phyloP scores from a whole-genome alignment of 2,329 filamentous ascomycete genomes.

The Triangularia setosa region DNA sequence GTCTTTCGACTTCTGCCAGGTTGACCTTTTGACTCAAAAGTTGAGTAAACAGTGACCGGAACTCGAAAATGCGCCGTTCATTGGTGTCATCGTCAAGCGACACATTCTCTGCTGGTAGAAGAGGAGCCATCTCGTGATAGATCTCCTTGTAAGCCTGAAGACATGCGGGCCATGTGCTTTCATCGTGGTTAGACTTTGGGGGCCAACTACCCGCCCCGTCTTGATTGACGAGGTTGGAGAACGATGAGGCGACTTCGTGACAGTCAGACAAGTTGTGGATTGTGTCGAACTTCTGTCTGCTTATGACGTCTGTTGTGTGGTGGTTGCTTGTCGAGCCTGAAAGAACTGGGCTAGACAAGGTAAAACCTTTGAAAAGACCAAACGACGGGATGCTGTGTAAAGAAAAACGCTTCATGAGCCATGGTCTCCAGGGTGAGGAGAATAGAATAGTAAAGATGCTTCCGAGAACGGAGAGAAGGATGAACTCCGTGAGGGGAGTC shows the following conservation, averaged over 20 bases:
- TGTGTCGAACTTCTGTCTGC: not conserved
- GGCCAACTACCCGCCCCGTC: conserved; percentile 26
- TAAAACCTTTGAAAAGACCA: not conserved
- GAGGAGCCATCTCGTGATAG: conserved; percentile 29
- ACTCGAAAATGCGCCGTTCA: conserved; percentile 19
- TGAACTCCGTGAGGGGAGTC: conserved; percentile 1
- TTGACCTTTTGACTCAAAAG: conserved; percentile 26
- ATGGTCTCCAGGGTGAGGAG: not conserved
- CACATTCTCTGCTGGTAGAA: conserved; percentile 22
- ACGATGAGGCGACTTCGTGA: conserved; percentile 16
- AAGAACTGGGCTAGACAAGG: not conserved
- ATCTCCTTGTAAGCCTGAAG: conserved; percentile 32
- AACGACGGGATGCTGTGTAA: not conserved
- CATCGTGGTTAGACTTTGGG: conserved; percentile 17
- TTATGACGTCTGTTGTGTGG: not conserved
- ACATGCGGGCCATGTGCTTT: conserved; percentile 26
- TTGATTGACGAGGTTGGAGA: conserved; percentile 17
- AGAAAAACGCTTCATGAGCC: not conserved
- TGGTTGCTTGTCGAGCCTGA: not conserved
- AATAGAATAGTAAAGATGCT: conserved; percentile 9
- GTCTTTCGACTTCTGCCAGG: conserved; percentile 21
- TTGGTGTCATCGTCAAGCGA: conserved; percentile 30
- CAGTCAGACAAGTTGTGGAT: conserved; percentile 12
- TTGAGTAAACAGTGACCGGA: conserved; percentile 21
- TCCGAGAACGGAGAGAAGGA: conserved; percentile 9